phyloP scores from a whole-genome alignment of 2,329 filamentous ascomycete genomes.

The Trichothecium roseum region DNA sequence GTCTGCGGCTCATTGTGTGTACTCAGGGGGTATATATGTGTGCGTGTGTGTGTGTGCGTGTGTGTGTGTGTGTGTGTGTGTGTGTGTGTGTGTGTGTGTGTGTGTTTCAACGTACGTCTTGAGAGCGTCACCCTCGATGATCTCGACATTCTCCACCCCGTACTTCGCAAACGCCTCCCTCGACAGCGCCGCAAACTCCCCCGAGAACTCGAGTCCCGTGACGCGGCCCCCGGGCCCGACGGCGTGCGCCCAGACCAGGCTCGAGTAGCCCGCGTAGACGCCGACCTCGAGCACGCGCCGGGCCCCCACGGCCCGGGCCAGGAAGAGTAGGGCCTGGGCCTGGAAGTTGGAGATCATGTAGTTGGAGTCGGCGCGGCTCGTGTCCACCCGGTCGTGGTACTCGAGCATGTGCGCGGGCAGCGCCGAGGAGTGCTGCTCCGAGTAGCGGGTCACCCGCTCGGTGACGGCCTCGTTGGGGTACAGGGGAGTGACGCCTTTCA shows the following conservation, averaged over 20 bases:
- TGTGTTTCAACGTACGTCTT: slow-evolving; percentile 32
- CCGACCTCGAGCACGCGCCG: slow-evolving; percentile 38
- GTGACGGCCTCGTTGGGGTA: slow-evolving; percentile 31
- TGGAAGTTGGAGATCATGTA: slow-evolving; percentile 32
- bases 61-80: too few species aligned
- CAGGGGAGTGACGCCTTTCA: slow-evolving; percentile 28
- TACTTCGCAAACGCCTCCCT: slow-evolving; percentile 25
- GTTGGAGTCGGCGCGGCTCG: slow-evolving; percentile 16
- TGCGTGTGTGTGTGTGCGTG: too few species aligned
- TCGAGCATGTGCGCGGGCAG: slow-evolving; percentile 30
- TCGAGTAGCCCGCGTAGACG: slow-evolving; percentile 38
- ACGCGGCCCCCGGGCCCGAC: slow-evolving; percentile 32
- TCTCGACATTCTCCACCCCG: slow-evolving; percentile 32
- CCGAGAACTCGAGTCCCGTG: slow-evolving; percentile 32
- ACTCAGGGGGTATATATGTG: too few species aligned
- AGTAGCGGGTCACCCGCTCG: slow-evolving; percentile 30
- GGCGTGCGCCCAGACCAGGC: slow-evolving; percentile 35
- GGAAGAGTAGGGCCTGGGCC: slow-evolving; percentile 27
- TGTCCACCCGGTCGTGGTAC: slow-evolving; percentile 24
- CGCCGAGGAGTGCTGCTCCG: slow-evolving; percentile 27
- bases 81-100: too few species aligned
- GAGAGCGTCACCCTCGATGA: slow-evolving; percentile 34
- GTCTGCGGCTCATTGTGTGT: too few species aligned
- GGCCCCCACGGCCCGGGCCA: slow-evolving; percentile 28
- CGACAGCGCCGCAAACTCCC: slow-evolving; percentile 31